Evolutionary conservation across 257 asterid species (phyloP).

Genomic region (Leonotis leonurus): DNA sequence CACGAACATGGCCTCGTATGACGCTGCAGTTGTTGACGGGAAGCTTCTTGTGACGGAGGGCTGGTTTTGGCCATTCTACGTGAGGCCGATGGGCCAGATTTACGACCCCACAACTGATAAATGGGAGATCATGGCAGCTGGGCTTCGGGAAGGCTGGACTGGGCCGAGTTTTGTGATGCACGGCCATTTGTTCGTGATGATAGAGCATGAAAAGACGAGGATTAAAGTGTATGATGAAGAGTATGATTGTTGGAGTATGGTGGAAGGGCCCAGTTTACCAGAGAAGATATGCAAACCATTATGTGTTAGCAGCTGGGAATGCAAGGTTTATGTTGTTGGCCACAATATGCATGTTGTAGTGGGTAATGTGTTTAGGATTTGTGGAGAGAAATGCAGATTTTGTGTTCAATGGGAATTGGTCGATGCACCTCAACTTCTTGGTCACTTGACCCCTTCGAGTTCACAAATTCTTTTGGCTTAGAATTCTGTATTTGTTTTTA

Average conservation of each 20-base stretch:
- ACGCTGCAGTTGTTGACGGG: slow-evolving; percentile 72
- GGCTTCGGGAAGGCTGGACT: slow-evolving; percentile 92
- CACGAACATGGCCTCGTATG: slow-evolving; percentile 68
- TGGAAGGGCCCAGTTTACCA: slow-evolving; percentile 67
- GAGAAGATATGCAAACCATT: slow-evolving; percentile 86
- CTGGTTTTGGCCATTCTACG: slow-evolving; percentile 97
- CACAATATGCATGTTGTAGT: slow-evolving; percentile 77
- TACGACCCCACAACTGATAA: slow-evolving; percentile 59
- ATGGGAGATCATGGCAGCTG: slow-evolving; percentile 79
- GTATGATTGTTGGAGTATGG: slow-evolving; percentile 71
- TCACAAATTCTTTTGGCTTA: slow-evolving; percentile 84
- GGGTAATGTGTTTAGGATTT: slow-evolving; percentile 36
- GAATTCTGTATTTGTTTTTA: not conserved
- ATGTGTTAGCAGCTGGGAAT: slow-evolving; percentile 55
- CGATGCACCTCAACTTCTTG: slow-evolving; percentile 55
- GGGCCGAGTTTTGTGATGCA: slow-evolving; percentile 77
- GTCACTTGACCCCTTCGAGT: slow-evolving; percentile 59
- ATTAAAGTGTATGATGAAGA: slow-evolving; percentile 64
- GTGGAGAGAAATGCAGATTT: slow-evolving; percentile 29
- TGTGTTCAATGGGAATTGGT: slow-evolving; percentile 58
- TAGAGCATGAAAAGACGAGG: slow-evolving; percentile 81
- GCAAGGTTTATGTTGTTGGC: slow-evolving; percentile 66
- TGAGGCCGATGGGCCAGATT: slow-evolving; percentile 77
- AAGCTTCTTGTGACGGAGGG: slow-evolving; percentile 91
- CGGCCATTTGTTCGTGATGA: slow-evolving; percentile 64